Evolutionary conservation across 371 early-diverging fungal genomes (phyloP).

Genomic region (Lichtheimia corymbifera): DNA sequence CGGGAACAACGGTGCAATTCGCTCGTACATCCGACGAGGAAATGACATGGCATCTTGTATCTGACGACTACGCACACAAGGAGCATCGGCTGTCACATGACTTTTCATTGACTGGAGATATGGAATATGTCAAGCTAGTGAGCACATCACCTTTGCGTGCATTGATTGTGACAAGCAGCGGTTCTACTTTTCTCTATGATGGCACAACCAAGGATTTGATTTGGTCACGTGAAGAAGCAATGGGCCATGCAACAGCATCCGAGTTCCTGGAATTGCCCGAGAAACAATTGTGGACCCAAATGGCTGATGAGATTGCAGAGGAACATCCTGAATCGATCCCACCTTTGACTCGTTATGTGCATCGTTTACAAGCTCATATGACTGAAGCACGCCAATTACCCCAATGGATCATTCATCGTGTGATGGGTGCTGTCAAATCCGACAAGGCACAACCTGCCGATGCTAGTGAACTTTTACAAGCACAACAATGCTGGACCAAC

Average conservation of each 20-base stretch:
- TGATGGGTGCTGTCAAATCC: slow-evolving; percentile 22
- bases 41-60: slow-evolving; percentile 14
- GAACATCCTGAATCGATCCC: slow-evolving; percentile 38
- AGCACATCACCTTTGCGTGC: slow-evolving; percentile 22
- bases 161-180: slow-evolving; percentile 54
- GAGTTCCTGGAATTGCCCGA: slow-evolving; percentile 86
- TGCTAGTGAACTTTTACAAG: slow-evolving; percentile 15
- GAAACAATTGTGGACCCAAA: slow-evolving; percentile 71
- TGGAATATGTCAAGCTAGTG: slow-evolving; percentile 27
- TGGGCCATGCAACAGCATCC: slow-evolving; percentile 67
- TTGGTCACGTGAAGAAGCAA: slow-evolving; percentile 88
- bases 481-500: slow-evolving; percentile 35
- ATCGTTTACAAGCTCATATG: slow-evolving; percentile 61
- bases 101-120: slow-evolving; percentile 43
- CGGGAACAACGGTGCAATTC: slow-evolving; percentile 9
- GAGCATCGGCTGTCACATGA: slow-evolving; percentile 22
- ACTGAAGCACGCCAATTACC: slow-evolving; percentile 46
- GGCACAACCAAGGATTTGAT: slow-evolving; percentile 28
- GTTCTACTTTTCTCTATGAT: slow-evolving; percentile 59
- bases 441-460: neutral
- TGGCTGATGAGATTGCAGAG: slow-evolving; percentile 70
- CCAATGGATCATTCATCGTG: slow-evolving; percentile 27
- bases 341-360: slow-evolving; percentile 67
- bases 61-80: neutral
- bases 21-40: slow-evolving; percentile 5